Percentiles rank a stretch among this genome's conserved stretches.
Conservation (phyloP, 2,329 filamentous ascomycete genomes). For the Ceratocystis smalleyi region DNA sequence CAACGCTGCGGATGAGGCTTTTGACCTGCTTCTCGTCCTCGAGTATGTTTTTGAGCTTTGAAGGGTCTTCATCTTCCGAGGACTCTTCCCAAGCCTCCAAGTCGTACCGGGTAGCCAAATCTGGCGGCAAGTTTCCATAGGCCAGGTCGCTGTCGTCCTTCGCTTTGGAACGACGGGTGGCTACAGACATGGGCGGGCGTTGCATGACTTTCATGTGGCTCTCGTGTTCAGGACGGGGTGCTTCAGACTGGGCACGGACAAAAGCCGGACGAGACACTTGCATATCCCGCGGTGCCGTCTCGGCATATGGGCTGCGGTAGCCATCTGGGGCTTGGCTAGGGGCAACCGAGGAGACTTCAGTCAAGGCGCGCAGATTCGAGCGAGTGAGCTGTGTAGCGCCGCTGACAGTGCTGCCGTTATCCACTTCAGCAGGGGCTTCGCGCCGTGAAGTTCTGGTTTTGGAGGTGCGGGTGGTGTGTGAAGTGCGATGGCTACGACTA, state of each 20-base stretch:
- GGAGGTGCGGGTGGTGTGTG: slow-evolving; percentile 3
- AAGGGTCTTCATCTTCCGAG: slow-evolving; percentile 23
- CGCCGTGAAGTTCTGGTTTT: slow-evolving; percentile 18
- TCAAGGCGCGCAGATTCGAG: slow-evolving; percentile 37
- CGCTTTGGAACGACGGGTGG: slow-evolving; percentile 22
- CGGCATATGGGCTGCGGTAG: slow-evolving; percentile 29
- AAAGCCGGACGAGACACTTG: slow-evolving; percentile 22
- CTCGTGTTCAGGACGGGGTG: slow-evolving; percentile 28
- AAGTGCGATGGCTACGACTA: slow-evolving; percentile 21
- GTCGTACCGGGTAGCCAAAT: slow-evolving; percentile 39
- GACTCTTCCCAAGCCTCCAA: slow-evolving; percentile 20
- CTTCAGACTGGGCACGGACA: slow-evolving; percentile 21
- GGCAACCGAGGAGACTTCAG: slow-evolving; percentile 35
- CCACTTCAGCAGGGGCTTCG: slow-evolving; percentile 17
- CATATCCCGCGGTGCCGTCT: slow-evolving; percentile 25
- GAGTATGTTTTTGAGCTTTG: slow-evolving; percentile 29
- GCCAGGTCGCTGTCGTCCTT: slow-evolving; percentile 81
- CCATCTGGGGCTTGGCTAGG: slow-evolving; percentile 25
- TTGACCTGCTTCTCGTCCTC: slow-evolving; percentile 40
- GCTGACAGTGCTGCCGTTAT: slow-evolving; percentile 19
- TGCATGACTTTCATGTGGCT: slow-evolving; percentile 23
- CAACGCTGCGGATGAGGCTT: slow-evolving; percentile 56
- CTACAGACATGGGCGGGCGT: slow-evolving; percentile 3
- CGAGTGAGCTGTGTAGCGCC: slow-evolving; percentile 31
- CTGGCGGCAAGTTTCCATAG: slow-evolving; percentile 67